A percentile compares a stretch with the other conserved stretches of the same genome.
These are phyloP conservation scores for Funneliformis caledonium DNA, from an alignment of 371 early-diverging fungal species.

Conservation along the genomic window DNA sequence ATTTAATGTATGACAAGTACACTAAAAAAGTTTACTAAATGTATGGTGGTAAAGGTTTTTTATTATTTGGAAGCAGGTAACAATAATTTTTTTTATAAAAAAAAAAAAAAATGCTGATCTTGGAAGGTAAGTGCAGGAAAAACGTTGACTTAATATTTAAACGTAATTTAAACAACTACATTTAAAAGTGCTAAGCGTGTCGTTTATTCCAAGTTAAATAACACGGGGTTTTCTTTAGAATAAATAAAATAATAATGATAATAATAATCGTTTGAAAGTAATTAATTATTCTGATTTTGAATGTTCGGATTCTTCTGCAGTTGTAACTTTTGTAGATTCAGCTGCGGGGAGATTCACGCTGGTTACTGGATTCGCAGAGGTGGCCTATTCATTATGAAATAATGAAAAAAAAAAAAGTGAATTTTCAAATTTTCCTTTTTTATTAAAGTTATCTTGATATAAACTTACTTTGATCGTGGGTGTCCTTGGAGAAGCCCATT, in stretches of 20 bases:
- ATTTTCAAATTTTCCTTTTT: neutral
- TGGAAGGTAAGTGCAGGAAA: too few species aligned
- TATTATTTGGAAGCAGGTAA: neutral
- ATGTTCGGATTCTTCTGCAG: neutral
- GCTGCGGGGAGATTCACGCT: neutral
- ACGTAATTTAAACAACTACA: too few species aligned
- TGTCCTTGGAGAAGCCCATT: slow-evolving; percentile 27
- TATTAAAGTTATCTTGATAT: neutral
- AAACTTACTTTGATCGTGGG: neutral
- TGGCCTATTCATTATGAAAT: neutral
- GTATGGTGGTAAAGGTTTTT: too few species aligned
- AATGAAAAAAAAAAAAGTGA: too few species aligned
- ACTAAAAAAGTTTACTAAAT: neutral
- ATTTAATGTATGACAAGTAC: neutral
- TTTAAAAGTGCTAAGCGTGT: too few species aligned
- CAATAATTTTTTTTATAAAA: too few species aligned
- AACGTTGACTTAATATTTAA: too few species aligned
- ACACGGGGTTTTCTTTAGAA: too few species aligned
- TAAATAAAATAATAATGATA: too few species aligned
- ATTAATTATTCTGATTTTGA: neutral
- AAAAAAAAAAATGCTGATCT: too few species aligned
- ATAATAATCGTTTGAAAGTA: too few species aligned
- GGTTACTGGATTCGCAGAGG: neutral
- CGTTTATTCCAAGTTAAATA: too few species aligned
- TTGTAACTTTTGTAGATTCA: neutral